Conservation (phyloP, 2,329 filamentous ascomycete species). For the Fusarium lyarnte region DNA sequence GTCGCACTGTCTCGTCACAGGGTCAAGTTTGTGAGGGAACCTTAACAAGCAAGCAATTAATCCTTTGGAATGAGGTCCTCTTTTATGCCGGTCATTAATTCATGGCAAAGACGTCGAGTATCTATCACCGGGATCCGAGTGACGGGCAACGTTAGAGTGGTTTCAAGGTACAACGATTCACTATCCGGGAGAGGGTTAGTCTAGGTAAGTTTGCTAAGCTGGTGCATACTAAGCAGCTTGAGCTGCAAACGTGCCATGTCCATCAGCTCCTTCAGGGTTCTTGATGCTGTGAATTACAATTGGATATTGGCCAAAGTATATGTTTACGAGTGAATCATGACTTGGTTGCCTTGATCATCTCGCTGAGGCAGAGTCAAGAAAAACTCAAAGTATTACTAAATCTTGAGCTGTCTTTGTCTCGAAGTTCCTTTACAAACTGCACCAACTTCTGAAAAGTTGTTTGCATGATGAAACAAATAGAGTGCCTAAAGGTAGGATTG, state of each 20-base stretch:
- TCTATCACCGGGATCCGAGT: not conserved
- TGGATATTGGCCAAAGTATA: not conserved
- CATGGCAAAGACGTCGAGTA: not conserved
- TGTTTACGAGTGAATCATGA: not conserved
- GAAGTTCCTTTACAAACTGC: not conserved
- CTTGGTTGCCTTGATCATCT: too few relatives aligned
- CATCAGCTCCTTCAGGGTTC: not conserved
- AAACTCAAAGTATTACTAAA: not conserved
- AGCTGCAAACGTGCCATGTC: not conserved
- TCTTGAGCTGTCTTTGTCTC: not conserved
- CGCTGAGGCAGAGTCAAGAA: not conserved
- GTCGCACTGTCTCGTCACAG: conserved; percentile 40
- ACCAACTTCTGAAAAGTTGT: not conserved
- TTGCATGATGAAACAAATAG: not conserved
- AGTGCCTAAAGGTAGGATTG: not conserved
- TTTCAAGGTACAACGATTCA: conserved; percentile 1
- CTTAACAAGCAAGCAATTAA: not conserved
- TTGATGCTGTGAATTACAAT: not conserved
- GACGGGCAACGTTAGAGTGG: not conserved
- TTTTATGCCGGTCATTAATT: not conserved
- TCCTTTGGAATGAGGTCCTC: not conserved
- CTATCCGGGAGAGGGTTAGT: conserved; percentile 9
- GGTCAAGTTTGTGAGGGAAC: conserved; percentile 22
- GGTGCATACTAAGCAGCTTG: not conserved
- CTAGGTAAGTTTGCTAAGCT: not conserved